These are phyloP conservation scores for Parietichytrium sp. DNA, from an alignment of 108 stramenopile species.

Conservation along the genomic window DNA sequence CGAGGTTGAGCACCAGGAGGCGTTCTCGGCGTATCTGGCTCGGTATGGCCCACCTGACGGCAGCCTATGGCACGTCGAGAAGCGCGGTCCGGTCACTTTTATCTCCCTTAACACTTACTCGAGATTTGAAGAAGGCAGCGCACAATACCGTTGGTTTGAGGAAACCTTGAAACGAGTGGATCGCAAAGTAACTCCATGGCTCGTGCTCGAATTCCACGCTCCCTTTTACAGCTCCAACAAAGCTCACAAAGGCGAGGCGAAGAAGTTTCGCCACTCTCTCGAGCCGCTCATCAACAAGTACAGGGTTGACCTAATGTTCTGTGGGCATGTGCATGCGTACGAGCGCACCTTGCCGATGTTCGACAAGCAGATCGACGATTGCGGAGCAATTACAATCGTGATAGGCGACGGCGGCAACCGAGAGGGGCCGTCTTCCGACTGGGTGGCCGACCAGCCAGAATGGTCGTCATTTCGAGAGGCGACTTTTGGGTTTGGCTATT, in stretches of 20 bases:
- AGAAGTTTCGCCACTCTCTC: conserved; percentile 46
- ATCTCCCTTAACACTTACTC: conserved; percentile 27
- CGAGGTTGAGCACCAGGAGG: conserved; percentile 50
- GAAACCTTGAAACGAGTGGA: conserved; percentile 62
- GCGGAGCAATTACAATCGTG: conserved; percentile 66
- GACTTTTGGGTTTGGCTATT: conserved; percentile 77
- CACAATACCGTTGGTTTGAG: conserved; percentile 71
- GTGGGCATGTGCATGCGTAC: conserved; percentile 64
- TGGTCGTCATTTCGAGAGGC: conserved; percentile 80
- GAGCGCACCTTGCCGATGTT: conserved; percentile 56
- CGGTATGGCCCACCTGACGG: conserved; percentile 39
- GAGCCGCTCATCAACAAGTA: conserved; percentile 49
- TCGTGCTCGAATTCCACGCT: conserved; percentile 55
- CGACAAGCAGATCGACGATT: not conserved
- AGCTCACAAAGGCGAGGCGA: conserved; percentile 52
- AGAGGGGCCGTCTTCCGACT: conserved; percentile 41
- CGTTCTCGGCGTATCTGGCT: conserved; percentile 49
- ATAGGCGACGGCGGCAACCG: conserved; percentile 88
- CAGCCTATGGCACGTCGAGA: conserved; percentile 41
- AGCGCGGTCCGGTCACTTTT: not conserved
- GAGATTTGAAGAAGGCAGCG: conserved; percentile 43
- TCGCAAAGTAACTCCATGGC: conserved; percentile 53
- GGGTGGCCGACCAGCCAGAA: conserved; percentile 58
- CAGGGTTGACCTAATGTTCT: conserved; percentile 48
- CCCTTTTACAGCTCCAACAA: conserved; percentile 59